Conservation (phyloP, 2,329 filamentous ascomycete genomes). For the Ilyonectria sp. region DNA sequence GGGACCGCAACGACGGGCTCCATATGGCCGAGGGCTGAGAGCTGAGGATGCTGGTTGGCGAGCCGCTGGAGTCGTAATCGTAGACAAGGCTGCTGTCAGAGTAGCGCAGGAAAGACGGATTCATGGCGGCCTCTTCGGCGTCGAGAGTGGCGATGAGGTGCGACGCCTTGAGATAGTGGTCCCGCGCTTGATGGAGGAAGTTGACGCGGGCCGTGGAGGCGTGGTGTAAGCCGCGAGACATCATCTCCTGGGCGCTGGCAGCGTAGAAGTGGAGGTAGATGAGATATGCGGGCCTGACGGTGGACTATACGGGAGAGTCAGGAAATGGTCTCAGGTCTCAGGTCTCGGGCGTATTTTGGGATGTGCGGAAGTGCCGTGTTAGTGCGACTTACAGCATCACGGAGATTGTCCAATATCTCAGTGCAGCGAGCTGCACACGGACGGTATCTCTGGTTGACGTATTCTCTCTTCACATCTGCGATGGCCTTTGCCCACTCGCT, state of each 20-base stretch:
- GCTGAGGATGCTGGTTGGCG: slow-evolving; percentile 63
- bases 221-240: slow-evolving; percentile 64
- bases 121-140: slow-evolving; percentile 61
- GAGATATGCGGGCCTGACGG: slow-evolving; percentile 67
- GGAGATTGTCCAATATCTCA: slow-evolving; percentile 66
- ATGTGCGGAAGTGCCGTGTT: background rate
- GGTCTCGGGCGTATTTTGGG: background rate
- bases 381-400: slow-evolving; percentile 57
- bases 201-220: slow-evolving; percentile 62
- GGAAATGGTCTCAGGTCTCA: slow-evolving; percentile 7
- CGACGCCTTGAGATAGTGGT: slow-evolving; percentile 66
- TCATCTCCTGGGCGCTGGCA: slow-evolving; percentile 72
- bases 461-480: slow-evolving; percentile 68
- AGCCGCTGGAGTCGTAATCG: slow-evolving; percentile 50
- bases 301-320: slow-evolving; percentile 47
- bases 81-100: slow-evolving; percentile 54
- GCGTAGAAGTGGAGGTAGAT: slow-evolving; percentile 75
- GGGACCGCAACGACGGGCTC: slow-evolving; percentile 32
- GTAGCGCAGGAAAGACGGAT: slow-evolving; percentile 58
- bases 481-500: slow-evolving; percentile 68
- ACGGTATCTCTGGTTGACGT: slow-evolving; percentile 65
- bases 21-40: slow-evolving; percentile 51
- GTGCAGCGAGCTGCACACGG: slow-evolving; percentile 68
- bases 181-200: slow-evolving; percentile 66
- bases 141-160: slow-evolving; percentile 65